These are phyloP conservation scores for Groenewaldozyma auringiensis DNA, from an alignment of 1,139 yeast genomes.

Conservation along the genomic window DNA sequence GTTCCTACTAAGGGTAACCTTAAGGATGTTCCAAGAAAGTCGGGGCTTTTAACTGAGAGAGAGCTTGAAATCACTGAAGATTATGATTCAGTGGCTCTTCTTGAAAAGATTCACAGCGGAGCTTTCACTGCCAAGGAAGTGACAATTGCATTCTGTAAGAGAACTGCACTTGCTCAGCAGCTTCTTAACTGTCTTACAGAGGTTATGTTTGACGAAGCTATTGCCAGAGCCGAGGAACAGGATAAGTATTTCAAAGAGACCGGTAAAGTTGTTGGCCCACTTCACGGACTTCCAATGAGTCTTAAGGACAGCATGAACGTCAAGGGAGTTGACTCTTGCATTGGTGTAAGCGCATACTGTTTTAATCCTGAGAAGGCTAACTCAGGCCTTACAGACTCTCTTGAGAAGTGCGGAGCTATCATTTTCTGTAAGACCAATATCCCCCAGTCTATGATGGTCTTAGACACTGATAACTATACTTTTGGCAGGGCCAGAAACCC, in stretches of 20 bases:
- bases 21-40: conserved; percentile 8
- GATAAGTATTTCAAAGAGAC: conserved; percentile 33
- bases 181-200: conserved; percentile 27
- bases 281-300: conserved; percentile 48
- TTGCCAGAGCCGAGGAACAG: conserved; percentile 40
- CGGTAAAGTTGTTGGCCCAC: conserved; percentile 25
- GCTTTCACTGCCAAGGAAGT: conserved; percentile 39
- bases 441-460: conserved; percentile 51
- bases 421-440: conserved; percentile 51
- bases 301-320: conserved; percentile 44
- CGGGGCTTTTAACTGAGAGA: conserved; percentile 10
- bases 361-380: conserved; percentile 25
- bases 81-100: conserved; percentile 28
- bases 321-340: conserved; percentile 37
- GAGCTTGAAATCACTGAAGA: conserved; percentile 24
- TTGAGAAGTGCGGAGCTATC: conserved; percentile 45
- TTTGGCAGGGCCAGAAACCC: conserved; percentile 46
- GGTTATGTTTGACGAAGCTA: conserved; percentile 25
- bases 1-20: conserved; percentile 10
- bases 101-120: conserved; percentile 35
- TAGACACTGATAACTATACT: conserved; percentile 41
- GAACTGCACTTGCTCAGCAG: conserved; percentile 42
- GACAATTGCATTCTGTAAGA: conserved; percentile 42
- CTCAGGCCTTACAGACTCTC: conserved; percentile 35
- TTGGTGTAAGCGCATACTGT: conserved; percentile 35